Conservation (phyloP, 2,329 filamentous ascomycete species). For the Ophiosphaerella korrae region DNA sequence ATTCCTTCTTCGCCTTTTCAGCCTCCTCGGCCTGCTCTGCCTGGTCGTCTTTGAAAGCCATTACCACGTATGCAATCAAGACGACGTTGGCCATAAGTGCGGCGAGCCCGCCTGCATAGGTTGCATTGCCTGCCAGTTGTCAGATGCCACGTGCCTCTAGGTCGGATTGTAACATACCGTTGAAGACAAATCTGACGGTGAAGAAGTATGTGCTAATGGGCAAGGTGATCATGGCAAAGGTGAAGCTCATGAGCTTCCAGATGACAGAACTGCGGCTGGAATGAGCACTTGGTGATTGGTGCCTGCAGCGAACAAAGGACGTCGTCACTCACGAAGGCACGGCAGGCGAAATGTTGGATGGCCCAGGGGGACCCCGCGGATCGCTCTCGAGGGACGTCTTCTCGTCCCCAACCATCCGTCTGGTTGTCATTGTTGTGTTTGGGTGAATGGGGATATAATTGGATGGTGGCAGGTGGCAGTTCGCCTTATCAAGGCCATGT, state of each 20-base stretch:
- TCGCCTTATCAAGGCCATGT: background rate
- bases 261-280: slow-evolving; percentile 71
- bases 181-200: slow-evolving; percentile 76
- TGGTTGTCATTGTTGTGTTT: slow-evolving; percentile 65
- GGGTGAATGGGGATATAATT: background rate
- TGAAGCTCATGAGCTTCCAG: slow-evolving; percentile 86
- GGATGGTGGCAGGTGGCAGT: background rate
- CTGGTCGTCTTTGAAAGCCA: slow-evolving; percentile 87
- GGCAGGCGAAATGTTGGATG: slow-evolving; percentile 78
- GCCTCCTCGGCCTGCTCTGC: slow-evolving; percentile 54
- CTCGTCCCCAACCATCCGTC: slow-evolving; percentile 68
- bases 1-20: slow-evolving; percentile 47
- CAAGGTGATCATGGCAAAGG: slow-evolving; percentile 83
- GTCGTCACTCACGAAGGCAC: slow-evolving; percentile 79
- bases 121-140: slow-evolving; percentile 73
- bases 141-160: background rate
- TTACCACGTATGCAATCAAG: slow-evolving; percentile 84
- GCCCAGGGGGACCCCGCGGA: slow-evolving; percentile 44
- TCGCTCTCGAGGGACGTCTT: slow-evolving; percentile 64
- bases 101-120: slow-evolving; percentile 81
- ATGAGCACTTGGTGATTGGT: background rate
- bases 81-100: slow-evolving; percentile 92
- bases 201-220: slow-evolving; percentile 91
- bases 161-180: slow-evolving; percentile 59
- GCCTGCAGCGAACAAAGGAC: background rate